These are phyloP conservation scores for Aspergillus carbonarius DNA, from an alignment of 2,329 filamentous ascomycete genomes.

Conservation along the genomic window DNA sequence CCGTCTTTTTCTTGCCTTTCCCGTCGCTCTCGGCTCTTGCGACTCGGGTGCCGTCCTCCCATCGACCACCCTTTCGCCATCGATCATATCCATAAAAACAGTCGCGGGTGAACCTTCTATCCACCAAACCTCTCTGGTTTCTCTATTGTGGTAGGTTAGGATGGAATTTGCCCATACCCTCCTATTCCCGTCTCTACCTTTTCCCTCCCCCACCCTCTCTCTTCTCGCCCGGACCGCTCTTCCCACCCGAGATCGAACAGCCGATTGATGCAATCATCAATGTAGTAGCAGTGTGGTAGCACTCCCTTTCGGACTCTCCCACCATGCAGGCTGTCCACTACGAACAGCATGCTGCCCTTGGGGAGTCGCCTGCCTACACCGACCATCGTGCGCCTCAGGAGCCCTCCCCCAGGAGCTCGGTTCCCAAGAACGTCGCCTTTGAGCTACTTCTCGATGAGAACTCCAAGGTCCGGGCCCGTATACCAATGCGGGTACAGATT, in stretches of 20 bases:
- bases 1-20: slow-evolving; percentile 28
- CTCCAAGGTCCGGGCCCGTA: slow-evolving; percentile 58
- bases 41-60: slow-evolving; percentile 32
- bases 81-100: slow-evolving; percentile 30
- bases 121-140: slow-evolving; percentile 24
- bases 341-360: slow-evolving; percentile 35
- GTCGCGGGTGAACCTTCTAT: slow-evolving; percentile 36
- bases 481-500: slow-evolving; percentile 74
- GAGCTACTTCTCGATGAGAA: slow-evolving; percentile 61
- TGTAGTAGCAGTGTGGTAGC: slow-evolving; percentile 31
- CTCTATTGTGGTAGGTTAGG: slow-evolving; percentile 39
- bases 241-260: slow-evolving; percentile 27
- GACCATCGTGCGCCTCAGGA: slow-evolving; percentile 34
- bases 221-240: slow-evolving; percentile 15
- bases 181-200: slow-evolving; percentile 24
- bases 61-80: slow-evolving; percentile 30
- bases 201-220: slow-evolving; percentile 27
- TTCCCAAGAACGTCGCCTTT: slow-evolving; percentile 63
- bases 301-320: slow-evolving; percentile 24
- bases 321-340: slow-evolving; percentile 37
- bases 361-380: slow-evolving; percentile 31
- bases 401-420: slow-evolving; percentile 38
- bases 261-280: slow-evolving; percentile 35
- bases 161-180: slow-evolving; percentile 33
- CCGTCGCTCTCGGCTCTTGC: slow-evolving; percentile 38